phyloP scores from a whole-genome alignment of 768 basidiomycete genomes.

The Russula vinacea region DNA sequence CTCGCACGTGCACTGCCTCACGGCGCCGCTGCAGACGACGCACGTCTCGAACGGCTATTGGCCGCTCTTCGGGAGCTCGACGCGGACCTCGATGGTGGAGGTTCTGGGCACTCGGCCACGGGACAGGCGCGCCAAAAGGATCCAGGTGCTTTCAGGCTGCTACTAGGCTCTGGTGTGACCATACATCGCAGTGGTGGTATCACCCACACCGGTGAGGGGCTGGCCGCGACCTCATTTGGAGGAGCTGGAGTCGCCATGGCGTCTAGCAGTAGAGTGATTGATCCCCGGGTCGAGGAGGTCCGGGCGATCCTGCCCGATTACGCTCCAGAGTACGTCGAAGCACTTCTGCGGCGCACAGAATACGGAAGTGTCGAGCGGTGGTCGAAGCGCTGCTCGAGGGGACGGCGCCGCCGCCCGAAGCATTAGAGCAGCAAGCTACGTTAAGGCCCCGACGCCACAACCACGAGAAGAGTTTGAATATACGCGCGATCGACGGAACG shows the following conservation, averaged over 20 bases:
- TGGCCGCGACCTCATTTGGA: slow-evolving; percentile 14
- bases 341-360: slow-evolving; percentile 49
- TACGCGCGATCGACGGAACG: slow-evolving; percentile 57
- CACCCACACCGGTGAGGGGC: slow-evolving; percentile 2
- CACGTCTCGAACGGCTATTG: slow-evolving; percentile 56
- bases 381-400: slow-evolving; percentile 75
- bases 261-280: slow-evolving; percentile 44
- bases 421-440: slow-evolving; percentile 32
- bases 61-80: slow-evolving; percentile 47
- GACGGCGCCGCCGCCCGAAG: slow-evolving; percentile 48
- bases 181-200: slow-evolving; percentile 37
- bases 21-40: slow-evolving; percentile 49
- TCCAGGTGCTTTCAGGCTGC: slow-evolving; percentile 59
- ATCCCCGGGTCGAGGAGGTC: slow-evolving; percentile 62
- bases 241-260: slow-evolving; percentile 8
- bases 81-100: neutral
- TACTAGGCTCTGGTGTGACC: slow-evolving; percentile 57
- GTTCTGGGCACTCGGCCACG: slow-evolving; percentile 6
- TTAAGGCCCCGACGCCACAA: slow-evolving; percentile 14
- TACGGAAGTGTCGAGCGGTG: slow-evolving; percentile 58
- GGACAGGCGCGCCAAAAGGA: slow-evolving; percentile 31
- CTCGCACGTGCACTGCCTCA: slow-evolving; percentile 41
- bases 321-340: slow-evolving; percentile 53
- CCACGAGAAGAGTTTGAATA: slow-evolving; percentile 32
- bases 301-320: slow-evolving; percentile 73